phyloP scores from a whole-genome alignment of 495 filamentous ascomycete species.

The Bacidia gigantensis region DNA sequence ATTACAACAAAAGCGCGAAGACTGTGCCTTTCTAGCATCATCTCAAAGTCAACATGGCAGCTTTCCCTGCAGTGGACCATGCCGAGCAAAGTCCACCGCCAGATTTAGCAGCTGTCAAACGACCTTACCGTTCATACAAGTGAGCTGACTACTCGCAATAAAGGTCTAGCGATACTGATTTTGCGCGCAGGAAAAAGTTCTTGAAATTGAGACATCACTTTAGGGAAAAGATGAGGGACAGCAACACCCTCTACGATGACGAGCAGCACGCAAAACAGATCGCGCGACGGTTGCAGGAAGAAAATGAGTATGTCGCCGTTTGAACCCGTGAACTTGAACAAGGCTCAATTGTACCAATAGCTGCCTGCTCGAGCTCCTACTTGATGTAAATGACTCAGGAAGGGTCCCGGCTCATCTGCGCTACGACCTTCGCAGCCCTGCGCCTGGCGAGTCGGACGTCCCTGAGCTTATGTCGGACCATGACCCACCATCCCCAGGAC shows the following conservation, averaged over 20 bases:
- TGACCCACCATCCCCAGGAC: constrained; percentile 24
- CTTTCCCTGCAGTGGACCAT: constrained; percentile 9
- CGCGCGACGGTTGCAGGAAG: constrained; percentile 63
- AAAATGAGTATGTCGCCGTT: constrained; percentile 80
- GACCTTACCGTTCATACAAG: constrained; percentile 17
- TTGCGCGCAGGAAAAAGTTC: constrained; percentile 72
- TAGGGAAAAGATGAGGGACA: constrained; percentile 67
- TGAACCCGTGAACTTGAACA: background rate
- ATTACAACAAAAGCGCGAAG: too few relatives aligned
- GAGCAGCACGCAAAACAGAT: constrained; percentile 66
- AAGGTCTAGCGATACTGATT: background rate
- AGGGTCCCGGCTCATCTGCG: constrained; percentile 63
- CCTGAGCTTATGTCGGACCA: constrained; percentile 28
- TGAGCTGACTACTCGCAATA: background rate
- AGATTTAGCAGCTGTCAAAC: background rate
- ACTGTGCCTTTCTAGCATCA: too few relatives aligned
- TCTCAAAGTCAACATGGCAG: too few relatives aligned
- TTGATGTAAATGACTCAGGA: constrained; percentile 70
- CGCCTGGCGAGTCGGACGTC: constrained; percentile 30
- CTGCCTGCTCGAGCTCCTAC: constrained; percentile 66
- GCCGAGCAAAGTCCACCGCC: background rate
- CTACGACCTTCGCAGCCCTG: constrained; percentile 37
- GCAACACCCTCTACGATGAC: constrained; percentile 59
- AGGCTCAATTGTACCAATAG: too few relatives aligned
- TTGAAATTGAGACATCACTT: constrained; percentile 81